phyloP scores from a whole-genome alignment of 1,139 yeast genomes.

The Debaryomyces singareniensis region DNA sequence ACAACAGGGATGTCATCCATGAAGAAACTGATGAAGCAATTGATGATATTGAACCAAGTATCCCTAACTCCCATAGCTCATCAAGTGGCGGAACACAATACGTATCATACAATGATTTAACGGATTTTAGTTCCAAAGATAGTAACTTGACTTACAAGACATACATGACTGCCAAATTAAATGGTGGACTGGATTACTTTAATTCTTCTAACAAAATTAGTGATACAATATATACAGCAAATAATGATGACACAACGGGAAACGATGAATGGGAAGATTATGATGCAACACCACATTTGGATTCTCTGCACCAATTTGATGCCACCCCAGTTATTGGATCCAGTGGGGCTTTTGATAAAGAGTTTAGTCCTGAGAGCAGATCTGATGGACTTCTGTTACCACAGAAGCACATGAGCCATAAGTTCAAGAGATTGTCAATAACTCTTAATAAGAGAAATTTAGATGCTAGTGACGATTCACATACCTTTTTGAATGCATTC shows the following conservation, averaged over 20 bases:
- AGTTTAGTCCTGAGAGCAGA: constrained; percentile 4
- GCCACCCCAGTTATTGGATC: constrained; percentile 6
- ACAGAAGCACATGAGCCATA: constrained; percentile 28
- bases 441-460: constrained; percentile 28
- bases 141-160: constrained; percentile 20
- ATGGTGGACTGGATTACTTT: constrained; percentile 7
- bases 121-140: constrained; percentile 10
- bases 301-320: constrained; percentile 2
- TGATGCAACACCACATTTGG: constrained; percentile 5
- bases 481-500: constrained; percentile 35
- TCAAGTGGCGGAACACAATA: constrained; percentile 3
- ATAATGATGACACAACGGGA: constrained; percentile 10
- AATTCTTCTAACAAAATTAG: constrained; percentile 32
- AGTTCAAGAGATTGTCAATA: constrained; percentile 35
- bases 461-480: constrained; percentile 33
- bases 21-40: constrained; percentile 13
- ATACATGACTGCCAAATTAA: constrained; percentile 2
- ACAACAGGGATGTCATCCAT: constrained; percentile 7
- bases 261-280: constrained; percentile 7
- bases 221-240: constrained; percentile 23
- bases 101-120: constrained; percentile 1
- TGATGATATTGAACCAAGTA: constrained; percentile 3
- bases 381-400: constrained; percentile 17
- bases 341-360: constrained; percentile 3
- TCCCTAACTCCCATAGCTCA: background rate